Conservation (phyloP, 352 stramenopile species). For the Pilasporangium apinafurcum region DNA sequence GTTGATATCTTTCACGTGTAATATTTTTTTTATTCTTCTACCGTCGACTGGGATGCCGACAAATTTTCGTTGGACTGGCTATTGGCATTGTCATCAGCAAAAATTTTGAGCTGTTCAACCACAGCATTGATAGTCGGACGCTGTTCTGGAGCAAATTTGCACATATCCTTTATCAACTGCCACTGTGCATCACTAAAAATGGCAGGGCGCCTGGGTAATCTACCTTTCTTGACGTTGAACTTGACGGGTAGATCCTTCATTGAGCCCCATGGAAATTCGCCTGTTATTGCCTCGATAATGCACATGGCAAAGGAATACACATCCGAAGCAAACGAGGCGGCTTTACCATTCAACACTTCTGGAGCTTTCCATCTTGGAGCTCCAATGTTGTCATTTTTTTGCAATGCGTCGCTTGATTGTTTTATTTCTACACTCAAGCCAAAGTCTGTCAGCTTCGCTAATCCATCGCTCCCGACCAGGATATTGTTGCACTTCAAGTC, state of each 20-base stretch:
- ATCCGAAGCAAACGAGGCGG: constrained; percentile 7
- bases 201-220: constrained; percentile 1
- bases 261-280: constrained; percentile 6
- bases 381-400: constrained; percentile 2
- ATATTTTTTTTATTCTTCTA: no score
- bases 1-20: no score
- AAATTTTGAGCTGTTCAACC: background rate
- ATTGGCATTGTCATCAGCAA: no score
- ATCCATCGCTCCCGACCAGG: constrained; percentile 13
- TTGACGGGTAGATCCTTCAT: constrained; percentile 1
- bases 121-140: background rate
- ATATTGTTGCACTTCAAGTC: constrained; percentile 28
- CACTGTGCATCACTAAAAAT: constrained; percentile 12
- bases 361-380: constrained; percentile 14
- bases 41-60: no score
- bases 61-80: no score
- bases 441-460: constrained; percentile 24
- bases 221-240: constrained; percentile 1
- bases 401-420: background rate
- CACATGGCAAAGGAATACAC: constrained; percentile 17
- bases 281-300: constrained; percentile 11
- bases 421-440: constrained; percentile 11
- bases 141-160: constrained; percentile 1
- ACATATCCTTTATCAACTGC: constrained; percentile 10
- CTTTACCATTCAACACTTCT: constrained; percentile 1